These are phyloP conservation scores for Aureobasidium sp. DNA, from an alignment of 2,329 filamentous ascomycete genomes.

Conservation along the genomic window DNA sequence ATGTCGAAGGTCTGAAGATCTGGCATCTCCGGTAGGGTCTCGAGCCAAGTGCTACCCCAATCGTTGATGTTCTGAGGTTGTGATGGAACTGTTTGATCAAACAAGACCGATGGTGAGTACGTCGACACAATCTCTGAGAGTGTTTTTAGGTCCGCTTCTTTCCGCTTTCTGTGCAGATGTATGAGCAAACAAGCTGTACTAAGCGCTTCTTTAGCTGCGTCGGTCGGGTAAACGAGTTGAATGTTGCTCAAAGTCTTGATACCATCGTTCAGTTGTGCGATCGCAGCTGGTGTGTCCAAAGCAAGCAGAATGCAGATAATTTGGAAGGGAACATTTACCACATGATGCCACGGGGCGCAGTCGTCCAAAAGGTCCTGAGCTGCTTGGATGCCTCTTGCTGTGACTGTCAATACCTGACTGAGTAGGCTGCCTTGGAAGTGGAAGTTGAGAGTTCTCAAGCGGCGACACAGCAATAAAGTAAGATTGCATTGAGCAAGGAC, in stretches of 20 bases:
- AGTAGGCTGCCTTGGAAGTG: conserved; percentile 38
- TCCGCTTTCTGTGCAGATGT: conserved; percentile 45
- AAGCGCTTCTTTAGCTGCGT: conserved; percentile 44
- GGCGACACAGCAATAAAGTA: conserved; percentile 49
- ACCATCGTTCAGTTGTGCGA: conserved; percentile 44
- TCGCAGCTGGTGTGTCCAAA: conserved; percentile 46
- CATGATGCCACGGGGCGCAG: conserved; percentile 51
- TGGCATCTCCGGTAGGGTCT: not conserved
- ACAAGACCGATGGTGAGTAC: not conserved
- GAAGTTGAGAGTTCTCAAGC: conserved; percentile 46
- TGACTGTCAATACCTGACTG: conserved; percentile 43
- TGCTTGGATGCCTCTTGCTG: conserved; percentile 40
- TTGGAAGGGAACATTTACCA: conserved; percentile 55
- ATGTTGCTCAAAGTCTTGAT: conserved; percentile 36
- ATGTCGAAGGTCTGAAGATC: conserved; percentile 5
- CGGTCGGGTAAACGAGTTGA: conserved; percentile 26
- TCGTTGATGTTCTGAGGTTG: not conserved
- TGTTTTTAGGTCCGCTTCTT: conserved; percentile 37
- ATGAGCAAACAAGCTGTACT: conserved; percentile 50
- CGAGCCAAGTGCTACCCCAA: conserved; percentile 4
- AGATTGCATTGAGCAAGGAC: conserved; percentile 50
- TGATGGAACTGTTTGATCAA: not conserved
- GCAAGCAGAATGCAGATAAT: conserved; percentile 50
- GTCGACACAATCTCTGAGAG: conserved; percentile 22
- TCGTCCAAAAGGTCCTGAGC: conserved; percentile 41